These are phyloP conservation scores for Sarcodon sp. DNA, from an alignment of 768 basidiomycete genomes.

Conservation along the genomic window DNA sequence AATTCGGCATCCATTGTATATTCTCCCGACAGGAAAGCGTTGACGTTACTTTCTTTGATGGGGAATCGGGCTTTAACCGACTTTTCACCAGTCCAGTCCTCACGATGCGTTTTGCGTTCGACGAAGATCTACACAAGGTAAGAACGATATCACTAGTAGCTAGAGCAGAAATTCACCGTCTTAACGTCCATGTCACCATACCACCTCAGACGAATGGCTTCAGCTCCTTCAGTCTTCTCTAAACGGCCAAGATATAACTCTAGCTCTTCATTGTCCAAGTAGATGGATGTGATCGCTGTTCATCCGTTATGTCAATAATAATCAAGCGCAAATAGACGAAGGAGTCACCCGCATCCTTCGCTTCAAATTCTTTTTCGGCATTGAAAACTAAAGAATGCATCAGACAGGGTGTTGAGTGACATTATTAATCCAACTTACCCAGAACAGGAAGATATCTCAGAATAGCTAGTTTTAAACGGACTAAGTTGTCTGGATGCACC, in stretches of 20 bases:
- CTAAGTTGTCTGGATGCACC: conserved; percentile 89
- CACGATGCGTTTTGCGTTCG: conserved; percentile 85
- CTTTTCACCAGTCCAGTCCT: conserved; percentile 99
- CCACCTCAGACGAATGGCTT: conserved; percentile 94
- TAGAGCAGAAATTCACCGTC: conserved; percentile 30
- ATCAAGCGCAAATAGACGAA: background rate
- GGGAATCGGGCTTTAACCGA: conserved; percentile 96
- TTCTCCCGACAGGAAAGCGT: conserved; percentile 80
- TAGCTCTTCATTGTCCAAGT: conserved; percentile 92
- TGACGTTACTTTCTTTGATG: conserved; percentile 88
- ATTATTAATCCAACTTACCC: conserved; percentile 32
- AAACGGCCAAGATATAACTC: conserved; percentile 93
- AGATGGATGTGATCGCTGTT: conserved; percentile 88
- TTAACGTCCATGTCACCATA: conserved; percentile 82
- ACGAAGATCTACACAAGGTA: conserved; percentile 52
- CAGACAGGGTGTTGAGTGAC: background rate
- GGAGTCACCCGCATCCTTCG: conserved; percentile 57
- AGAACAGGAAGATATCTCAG: conserved; percentile 87
- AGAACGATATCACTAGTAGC: background rate
- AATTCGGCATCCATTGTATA: conserved; percentile 93
- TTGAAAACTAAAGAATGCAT: conserved; percentile 64
- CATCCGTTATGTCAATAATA: background rate
- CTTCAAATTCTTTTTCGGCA: conserved; percentile 83
- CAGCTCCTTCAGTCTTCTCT: conserved; percentile 98
- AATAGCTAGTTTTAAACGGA: conserved; percentile 88